Evolutionary conservation across 192 early-diverging fungal species (phyloP), one percentile per base, ranked within the genome.

Genomic region (Rhizophagus clarus): DNA sequence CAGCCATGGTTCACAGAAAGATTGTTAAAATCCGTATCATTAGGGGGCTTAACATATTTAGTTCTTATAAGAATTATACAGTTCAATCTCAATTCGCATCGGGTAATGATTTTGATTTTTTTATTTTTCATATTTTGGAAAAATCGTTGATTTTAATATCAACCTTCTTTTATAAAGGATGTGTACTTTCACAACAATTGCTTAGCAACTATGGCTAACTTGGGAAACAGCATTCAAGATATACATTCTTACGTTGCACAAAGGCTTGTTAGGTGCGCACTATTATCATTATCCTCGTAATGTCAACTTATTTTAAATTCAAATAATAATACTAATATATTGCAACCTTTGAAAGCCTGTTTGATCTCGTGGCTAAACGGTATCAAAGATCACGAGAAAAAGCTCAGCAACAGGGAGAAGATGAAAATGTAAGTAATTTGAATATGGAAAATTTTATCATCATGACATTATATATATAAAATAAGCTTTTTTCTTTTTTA

Each of bases 1-100:
- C 88, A 88, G 31, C 74, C 90, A 11, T 95, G 93, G 93, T 93
- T 92, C 80, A 93, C 91, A 22, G 93, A 95, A 70, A 80, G 92
- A 26, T 81, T 91, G 9, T 63, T 95, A 24, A 91, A 90, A 72
- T 84, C 87, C 15, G 80, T 93, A 26, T 91, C 93, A 7, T 76
- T 95, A 17, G 92, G 93, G 32, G 92, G 93, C 2, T 80, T 94
- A n/a, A 79, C 84, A 29, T 84, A 88, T 2, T 85, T 94, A 8
- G 91, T 95, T 12, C 64, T 95, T 20, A 90, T 94, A 24, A 83
- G 91, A 14, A 85, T 86, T 14, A 82, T 95, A 29, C 93, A 93
- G 76, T 81, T 88, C 10, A 94, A 94, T 69, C 83, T 94, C 69
- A 85, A 91, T 14, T 87, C 90, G 62, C 88, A 90, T 77, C 92